Base-by-base conservation (phyloP, 1,284 basidiomycete species). In the Fistulina hepatica region DNA sequence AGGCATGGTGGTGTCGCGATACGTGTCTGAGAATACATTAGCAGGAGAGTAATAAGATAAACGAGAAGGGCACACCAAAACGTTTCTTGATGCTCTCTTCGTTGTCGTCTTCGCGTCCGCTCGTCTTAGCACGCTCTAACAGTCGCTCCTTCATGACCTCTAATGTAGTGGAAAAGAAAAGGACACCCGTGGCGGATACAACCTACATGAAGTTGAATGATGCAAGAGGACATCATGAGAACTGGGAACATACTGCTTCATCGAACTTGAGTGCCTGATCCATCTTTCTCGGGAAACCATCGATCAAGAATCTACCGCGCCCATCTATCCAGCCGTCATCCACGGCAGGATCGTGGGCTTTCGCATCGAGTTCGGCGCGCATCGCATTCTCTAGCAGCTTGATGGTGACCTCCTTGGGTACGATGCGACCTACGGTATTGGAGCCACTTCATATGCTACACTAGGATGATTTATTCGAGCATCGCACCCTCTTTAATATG, bases 271-370 rank as follows among this genome's bases (percentile, higher is more conserved):
- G 49, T 0, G 94, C 94, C 63, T 99, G 95, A 59, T 98, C 95
- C 90, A 98, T 92, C 70, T 97, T 90, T 44, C 95, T 74, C 32
- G 95, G 95, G 66, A 98, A 98, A 3, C 95, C 95, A 50, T 99
- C 95, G 48, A 99, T 82, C 46, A 98, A 71, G 70, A 98, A 98
- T 34, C 90, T 76, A 26, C 86, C 88, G 42, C 67, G 69, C 27
- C 82, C 88, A 35, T 74, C 64, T 19, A 59, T 56, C 91, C 91
- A 94, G 19, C 74, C 79, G 10, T 66, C 60, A 6, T 61, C 63
- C 2, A 58, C 49, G n/a, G n/a, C n/a, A n/a, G n/a, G n/a, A n/a
- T n/a, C n/a, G n/a, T n/a, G n/a, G 6, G 15, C 28, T 39, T 56
- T 57, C 8, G 52, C 51, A 50, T 69, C 60, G 31, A 94, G 59